Conservation (phyloP, 2,329 filamentous ascomycete species). For the Paecilomyces niveus region DNA sequence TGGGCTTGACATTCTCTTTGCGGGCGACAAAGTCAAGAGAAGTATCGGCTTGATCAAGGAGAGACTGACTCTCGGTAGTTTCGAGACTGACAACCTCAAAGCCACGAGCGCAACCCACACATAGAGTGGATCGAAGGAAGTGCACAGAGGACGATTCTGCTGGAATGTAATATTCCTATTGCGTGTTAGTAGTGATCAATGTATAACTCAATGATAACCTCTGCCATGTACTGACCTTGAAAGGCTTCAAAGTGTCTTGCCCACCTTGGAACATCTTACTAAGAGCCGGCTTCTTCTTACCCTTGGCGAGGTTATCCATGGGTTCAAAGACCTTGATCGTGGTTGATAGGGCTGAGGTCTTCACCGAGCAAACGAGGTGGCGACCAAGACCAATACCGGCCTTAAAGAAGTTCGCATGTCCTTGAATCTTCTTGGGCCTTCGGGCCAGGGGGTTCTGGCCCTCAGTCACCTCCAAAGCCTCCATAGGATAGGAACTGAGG, state of each 20-base stretch:
- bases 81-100: conserved; percentile 97
- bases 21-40: conserved; percentile 94
- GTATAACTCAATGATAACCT: background rate
- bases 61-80: conserved; percentile 93
- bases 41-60: conserved; percentile 95
- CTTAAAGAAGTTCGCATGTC: conserved; percentile 98
- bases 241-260: conserved; percentile 90
- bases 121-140: conserved; percentile 93
- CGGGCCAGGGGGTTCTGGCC: conserved; percentile 65
- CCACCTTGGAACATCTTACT: conserved; percentile 91
- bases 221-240: conserved; percentile 54
- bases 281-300: conserved; percentile 91
- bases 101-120: conserved; percentile 88
- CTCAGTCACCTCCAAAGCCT: conserved; percentile 79
- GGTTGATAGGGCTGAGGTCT: conserved; percentile 83
- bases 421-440: conserved; percentile 90
- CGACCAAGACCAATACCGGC: conserved; percentile 89
- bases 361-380: conserved; percentile 93
- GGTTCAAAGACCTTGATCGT: conserved; percentile 99
- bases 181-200: background rate
- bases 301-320: conserved; percentile 87
- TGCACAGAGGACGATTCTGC: conserved; percentile 98
- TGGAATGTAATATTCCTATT: conserved; percentile 92
- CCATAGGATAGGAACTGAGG: conserved; percentile 78
- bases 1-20: conserved; percentile 87